phyloP scores from a whole-genome alignment of 1,284 basidiomycete species.

The Anthracocystis panici-leucophaei region DNA sequence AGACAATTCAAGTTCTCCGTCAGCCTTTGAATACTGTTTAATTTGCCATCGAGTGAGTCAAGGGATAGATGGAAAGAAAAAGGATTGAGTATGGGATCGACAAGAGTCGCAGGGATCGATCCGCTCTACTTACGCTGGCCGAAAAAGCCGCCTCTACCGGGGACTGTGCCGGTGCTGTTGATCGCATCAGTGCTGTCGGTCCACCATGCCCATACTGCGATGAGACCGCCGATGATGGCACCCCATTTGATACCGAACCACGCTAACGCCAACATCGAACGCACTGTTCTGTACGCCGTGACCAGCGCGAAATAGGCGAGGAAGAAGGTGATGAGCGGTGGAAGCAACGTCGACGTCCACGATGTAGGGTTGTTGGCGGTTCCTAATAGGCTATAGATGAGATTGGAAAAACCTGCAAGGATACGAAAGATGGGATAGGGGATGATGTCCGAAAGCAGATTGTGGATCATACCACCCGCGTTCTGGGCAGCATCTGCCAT shows the following conservation, averaged over 20 bases:
- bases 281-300: slow-evolving; percentile 53
- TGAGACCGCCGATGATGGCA: slow-evolving; percentile 49
- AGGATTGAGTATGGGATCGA: slow-evolving; percentile 4
- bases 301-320: slow-evolving; percentile 56
- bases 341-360: slow-evolving; percentile 54
- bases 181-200: slow-evolving; percentile 50
- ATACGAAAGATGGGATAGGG: slow-evolving; percentile 49
- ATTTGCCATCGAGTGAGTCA: background rate
- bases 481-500: slow-evolving; percentile 35
- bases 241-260: slow-evolving; percentile 63
- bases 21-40: slow-evolving; percentile 41
- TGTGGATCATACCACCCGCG: slow-evolving; percentile 24
- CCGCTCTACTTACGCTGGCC: slow-evolving; percentile 38
- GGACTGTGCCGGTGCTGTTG: slow-evolving; percentile 35
- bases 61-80: background rate
- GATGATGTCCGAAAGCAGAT: slow-evolving; percentile 39
- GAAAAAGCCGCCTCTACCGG: slow-evolving; percentile 24
- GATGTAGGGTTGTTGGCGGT: slow-evolving; percentile 53
- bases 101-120: background rate
- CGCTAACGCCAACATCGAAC: slow-evolving; percentile 43
- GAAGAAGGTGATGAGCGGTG: slow-evolving; percentile 57
- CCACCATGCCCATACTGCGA: slow-evolving; percentile 61
- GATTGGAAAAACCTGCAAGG: slow-evolving; percentile 54
- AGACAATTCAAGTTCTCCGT: slow-evolving; percentile 6
- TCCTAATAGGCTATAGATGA: slow-evolving; percentile 49